phyloP scores from a whole-genome alignment of 2,329 filamentous ascomycete species.

The Cadophora sp. region DNA sequence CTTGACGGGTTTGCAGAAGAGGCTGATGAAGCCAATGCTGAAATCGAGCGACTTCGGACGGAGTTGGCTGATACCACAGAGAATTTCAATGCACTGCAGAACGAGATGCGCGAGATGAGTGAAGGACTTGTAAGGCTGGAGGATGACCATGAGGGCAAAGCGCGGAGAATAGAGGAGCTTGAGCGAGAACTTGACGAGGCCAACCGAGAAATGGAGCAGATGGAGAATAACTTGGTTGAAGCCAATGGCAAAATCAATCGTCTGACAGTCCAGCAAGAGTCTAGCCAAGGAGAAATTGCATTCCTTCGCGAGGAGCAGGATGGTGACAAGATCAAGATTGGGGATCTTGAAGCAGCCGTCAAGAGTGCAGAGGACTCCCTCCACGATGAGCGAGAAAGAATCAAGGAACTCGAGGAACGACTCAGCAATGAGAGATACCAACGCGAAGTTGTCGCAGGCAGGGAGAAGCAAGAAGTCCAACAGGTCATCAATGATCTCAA shows the following conservation, averaged over 20 bases:
- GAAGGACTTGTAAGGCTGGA: slow-evolving; percentile 87
- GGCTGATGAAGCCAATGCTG: slow-evolving; percentile 73
- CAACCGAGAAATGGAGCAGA: slow-evolving; percentile 83
- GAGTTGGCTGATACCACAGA: slow-evolving; percentile 81
- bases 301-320: slow-evolving; percentile 98
- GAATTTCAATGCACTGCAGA: slow-evolving; percentile 89
- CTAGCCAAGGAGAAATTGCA: slow-evolving; percentile 88
- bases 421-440: slow-evolving; percentile 83
- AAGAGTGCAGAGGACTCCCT: slow-evolving; percentile 79
- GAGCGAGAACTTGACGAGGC: slow-evolving; percentile 84
- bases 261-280: slow-evolving; percentile 90
- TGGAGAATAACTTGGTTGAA: slow-evolving; percentile 85
- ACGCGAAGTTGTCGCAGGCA: slow-evolving; percentile 82
- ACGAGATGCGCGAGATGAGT: slow-evolving; percentile 91
- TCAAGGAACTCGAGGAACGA: slow-evolving; percentile 74
- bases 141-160: slow-evolving; percentile 83
- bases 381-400: slow-evolving; percentile 83
- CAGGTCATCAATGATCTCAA: slow-evolving; percentile 94
- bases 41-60: slow-evolving; percentile 71
- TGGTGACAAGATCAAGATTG: slow-evolving; percentile 96
- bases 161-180: slow-evolving; percentile 79
- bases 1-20: slow-evolving; percentile 74
- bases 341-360: slow-evolving; percentile 85
- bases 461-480: slow-evolving; percentile 95
- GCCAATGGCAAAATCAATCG: slow-evolving; percentile 87